Evolutionary conservation across 2,329 filamentous ascomycete species (phyloP), one percentile per base, ranked within the genome.

Genomic region (Corinectria fuckeliana): DNA sequence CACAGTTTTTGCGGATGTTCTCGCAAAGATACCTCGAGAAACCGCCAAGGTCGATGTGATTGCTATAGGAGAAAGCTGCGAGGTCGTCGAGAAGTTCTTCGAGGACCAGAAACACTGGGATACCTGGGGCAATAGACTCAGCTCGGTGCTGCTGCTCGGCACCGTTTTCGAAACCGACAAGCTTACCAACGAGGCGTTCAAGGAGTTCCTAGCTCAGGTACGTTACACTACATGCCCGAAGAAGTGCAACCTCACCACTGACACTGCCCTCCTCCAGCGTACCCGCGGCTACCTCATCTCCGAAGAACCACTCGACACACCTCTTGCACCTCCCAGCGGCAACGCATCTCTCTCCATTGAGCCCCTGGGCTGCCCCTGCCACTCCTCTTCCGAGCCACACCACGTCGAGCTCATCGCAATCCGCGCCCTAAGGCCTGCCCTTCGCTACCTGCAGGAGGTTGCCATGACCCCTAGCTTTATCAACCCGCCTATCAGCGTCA

Each of bases 41-140:
- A 73, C 81, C 1, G 85, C 87, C 0, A 82, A 81, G 42, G 70
- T 96, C 18, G 88, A 93, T 70, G 72, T 97, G 28, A 80, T 97
- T 47, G 91, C 85, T 1, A 77, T 95, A 14, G 87, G 89, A 2
- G 86, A 90, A 54, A 88, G 87, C 3, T 88, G 87, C 0, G 81
- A 88, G 28, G 76, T 81, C 2, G 78, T 87, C 0, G 74, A 88
- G 25, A 69, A 76, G 13, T 88, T 90, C 62, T 78, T 95, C 9
- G 81, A 87, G 32, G 65, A 81, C 3, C 71, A 84, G 9, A 80
- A 78, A 73, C 82, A 78, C 71, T 89, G 84, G 81, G 58, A 63
- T 3, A 69, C 55, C 16, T 80, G 82, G 76, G 76, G 77, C 1
- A 44, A 48, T 0, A 76, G 77, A 20, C 66, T 89, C 50, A 77